These are phyloP conservation scores for Xylaria longipes DNA, from an alignment of 495 filamentous ascomycete species.

Conservation along the genomic window DNA sequence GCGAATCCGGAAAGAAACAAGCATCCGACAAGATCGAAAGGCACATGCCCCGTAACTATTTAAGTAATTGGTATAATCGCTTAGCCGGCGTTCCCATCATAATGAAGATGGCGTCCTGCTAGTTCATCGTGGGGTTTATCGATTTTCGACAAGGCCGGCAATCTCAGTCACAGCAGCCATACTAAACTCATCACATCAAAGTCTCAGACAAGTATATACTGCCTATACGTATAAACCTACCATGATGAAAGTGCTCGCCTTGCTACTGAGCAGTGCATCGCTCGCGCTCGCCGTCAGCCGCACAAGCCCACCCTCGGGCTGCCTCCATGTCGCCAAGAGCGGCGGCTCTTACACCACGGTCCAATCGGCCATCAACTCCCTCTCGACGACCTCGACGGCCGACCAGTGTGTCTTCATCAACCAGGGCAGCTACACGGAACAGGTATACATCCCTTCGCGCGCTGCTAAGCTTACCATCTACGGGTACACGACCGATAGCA, in stretches of 20 bases:
- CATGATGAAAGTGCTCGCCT: slow-evolving; percentile 31
- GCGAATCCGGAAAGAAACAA: slow-evolving; percentile 21
- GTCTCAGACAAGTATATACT: background rate
- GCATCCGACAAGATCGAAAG: background rate
- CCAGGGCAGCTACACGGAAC: slow-evolving; percentile 62
- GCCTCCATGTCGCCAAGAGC: slow-evolving; percentile 58
- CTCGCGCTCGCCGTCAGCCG: slow-evolving; percentile 49
- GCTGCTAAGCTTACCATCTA: slow-evolving; percentile 62
- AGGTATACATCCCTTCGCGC: slow-evolving; percentile 61
- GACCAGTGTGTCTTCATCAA: slow-evolving; percentile 69
- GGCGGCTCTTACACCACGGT: slow-evolving; percentile 56
- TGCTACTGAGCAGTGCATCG: slow-evolving; percentile 30
- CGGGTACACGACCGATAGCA: slow-evolving; percentile 65
- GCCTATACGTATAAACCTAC: background rate
- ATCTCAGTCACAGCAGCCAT: background rate
- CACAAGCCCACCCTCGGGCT: slow-evolving; percentile 57
- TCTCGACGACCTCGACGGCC: slow-evolving; percentile 50
- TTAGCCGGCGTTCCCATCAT: background rate
- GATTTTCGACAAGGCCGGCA: background rate
- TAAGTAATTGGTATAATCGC: background rate
- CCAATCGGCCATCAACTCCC: slow-evolving; percentile 61
- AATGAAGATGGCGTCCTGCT: background rate
- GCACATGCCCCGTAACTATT: background rate
- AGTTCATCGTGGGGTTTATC: background rate
- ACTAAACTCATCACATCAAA: background rate